A percentile compares a stretch with the other conserved stretches of the same genome.
These are phyloP conservation scores for Hymenochaete sp. DNA, from an alignment of 1,284 basidiomycete species.

Conservation along the genomic window DNA sequence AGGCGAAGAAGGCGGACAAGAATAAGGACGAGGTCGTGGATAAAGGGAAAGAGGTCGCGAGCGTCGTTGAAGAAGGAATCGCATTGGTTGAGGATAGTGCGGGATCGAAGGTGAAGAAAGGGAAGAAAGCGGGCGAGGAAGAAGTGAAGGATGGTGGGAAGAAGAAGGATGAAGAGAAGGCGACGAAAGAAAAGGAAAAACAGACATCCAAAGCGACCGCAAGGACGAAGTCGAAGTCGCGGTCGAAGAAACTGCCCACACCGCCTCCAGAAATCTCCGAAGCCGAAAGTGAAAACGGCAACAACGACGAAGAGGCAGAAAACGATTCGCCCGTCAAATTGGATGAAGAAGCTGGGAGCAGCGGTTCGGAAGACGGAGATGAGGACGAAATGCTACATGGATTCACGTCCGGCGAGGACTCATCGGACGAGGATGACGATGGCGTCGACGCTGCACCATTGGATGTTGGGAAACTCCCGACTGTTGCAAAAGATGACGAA, in stretches of 20 bases:
- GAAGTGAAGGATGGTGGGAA: slow-evolving; percentile 12
- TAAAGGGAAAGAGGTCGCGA: slow-evolving; percentile 1
- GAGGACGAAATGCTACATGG: slow-evolving; percentile 46
- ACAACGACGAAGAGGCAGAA: slow-evolving; percentile 21
- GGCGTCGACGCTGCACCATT: slow-evolving; percentile 34
- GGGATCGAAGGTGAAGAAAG: neutral
- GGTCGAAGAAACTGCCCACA: neutral
- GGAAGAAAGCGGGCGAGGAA: slow-evolving; percentile 8
- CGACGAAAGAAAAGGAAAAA: slow-evolving; percentile 1
- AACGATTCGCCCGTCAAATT: slow-evolving; percentile 16
- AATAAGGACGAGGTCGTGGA: slow-evolving; percentile 9
- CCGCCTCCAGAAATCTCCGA: neutral
- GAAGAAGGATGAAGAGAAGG: neutral
- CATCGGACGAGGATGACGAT: slow-evolving; percentile 71
- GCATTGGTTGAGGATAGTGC: neutral
- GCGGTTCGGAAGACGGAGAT: slow-evolving; percentile 28
- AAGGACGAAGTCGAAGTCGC: slow-evolving; percentile 8
- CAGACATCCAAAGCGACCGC: slow-evolving; percentile 13
- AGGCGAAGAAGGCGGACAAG: slow-evolving; percentile 7
- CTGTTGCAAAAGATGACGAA: slow-evolving; percentile 77
- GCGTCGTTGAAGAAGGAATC: neutral
- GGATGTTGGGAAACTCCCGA: slow-evolving; percentile 67
- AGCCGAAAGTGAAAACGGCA: slow-evolving; percentile 1
- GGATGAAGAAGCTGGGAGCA: slow-evolving; percentile 28
- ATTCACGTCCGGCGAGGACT: slow-evolving; percentile 75